phyloP scores from a whole-genome alignment of 768 basidiomycete species.

The Daedalea quercina region DNA sequence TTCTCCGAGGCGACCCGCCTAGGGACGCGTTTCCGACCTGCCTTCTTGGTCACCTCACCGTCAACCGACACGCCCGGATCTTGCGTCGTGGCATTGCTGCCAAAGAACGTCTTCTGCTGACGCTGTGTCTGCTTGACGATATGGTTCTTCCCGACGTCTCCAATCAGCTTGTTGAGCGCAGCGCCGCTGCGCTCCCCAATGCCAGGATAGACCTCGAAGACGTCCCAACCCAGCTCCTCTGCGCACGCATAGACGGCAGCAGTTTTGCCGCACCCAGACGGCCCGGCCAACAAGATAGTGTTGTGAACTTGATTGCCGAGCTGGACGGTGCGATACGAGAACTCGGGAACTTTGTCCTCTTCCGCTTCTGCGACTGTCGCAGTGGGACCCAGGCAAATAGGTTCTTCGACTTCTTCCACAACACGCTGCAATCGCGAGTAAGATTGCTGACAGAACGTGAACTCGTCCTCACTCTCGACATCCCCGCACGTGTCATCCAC shows the following conservation, averaged over 20 bases:
- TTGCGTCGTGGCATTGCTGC: not conserved
- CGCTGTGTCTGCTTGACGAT: slow-evolving; percentile 17
- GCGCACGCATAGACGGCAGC: slow-evolving; percentile 92
- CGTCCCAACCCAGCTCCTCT: slow-evolving; percentile 89
- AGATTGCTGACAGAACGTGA: slow-evolving; percentile 8
- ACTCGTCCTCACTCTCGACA: slow-evolving; percentile 7
- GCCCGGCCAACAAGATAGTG: slow-evolving; percentile 80
- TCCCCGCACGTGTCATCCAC: slow-evolving; percentile 1
- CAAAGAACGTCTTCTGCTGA: slow-evolving; percentile 7
- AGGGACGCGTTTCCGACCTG: slow-evolving; percentile 1
- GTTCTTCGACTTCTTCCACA: not conserved
- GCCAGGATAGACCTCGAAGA: slow-evolving; percentile 96
- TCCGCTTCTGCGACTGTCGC: not conserved
- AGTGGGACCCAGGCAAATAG: not conserved
- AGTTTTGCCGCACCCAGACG: slow-evolving; percentile 84
- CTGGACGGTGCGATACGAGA: slow-evolving; percentile 10
- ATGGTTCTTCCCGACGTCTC: slow-evolving; percentile 93
- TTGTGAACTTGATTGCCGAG: slow-evolving; percentile 62
- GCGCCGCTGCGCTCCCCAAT: slow-evolving; percentile 83
- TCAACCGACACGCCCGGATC: not conserved
- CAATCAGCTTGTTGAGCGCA: slow-evolving; percentile 73
- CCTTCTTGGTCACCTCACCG: not conserved
- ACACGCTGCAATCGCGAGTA: slow-evolving; percentile 4
- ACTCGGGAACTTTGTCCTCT: slow-evolving; percentile 2
- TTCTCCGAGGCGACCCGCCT: slow-evolving; percentile 17